Base-by-base conservation (phyloP, 495 filamentous ascomycete genomes). In the Glutinoglossum americanum region DNA sequence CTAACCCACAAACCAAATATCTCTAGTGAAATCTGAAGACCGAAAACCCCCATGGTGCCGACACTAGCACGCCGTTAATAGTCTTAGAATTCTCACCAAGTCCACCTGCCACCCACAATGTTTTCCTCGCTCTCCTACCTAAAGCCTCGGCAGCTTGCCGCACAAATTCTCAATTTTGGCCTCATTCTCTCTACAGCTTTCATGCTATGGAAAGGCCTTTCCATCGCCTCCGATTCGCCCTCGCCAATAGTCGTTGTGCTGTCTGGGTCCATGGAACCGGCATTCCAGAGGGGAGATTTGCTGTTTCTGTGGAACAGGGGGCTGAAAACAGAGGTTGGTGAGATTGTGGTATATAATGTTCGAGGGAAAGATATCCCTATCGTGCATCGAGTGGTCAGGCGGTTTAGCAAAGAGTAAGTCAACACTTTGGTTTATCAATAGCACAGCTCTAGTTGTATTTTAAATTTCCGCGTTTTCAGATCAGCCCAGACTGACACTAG, bases 201-300 rank as follows among this genome's bases (percentile, higher is more conserved):
- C 68, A 96, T 95, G 90, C 80, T 95, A 69, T 97, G 90, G 92
- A 98, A 98, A 71, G 85, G 85, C 8, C 79, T 98, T 48, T 92
- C 86, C 25, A 80, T 98, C 6, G 75, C 82, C 60, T 80, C 88
- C 44, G 81, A 92, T 62, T 93, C 85, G 3, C 87, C 87, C 35
- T 89, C 83, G 0, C 92, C 92, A 6, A 97, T 97, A 62, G 92
- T 96, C 60, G 92, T 96, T 45, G 92, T 98, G 0, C 76, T 97
- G 15, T 92, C 86, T 1, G 92, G 92, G 2, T 85, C 80, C 54
- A 98, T 97, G 92, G 92, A 98, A 64, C 92, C 92, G 0, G 92
- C 93, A 3, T 97, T 98, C 70, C 89, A 96, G 66, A 76, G 92
- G 59, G 92, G 92, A 37, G 92, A 98, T 69, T 72, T 98, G 3